A percentile compares a stretch with the other conserved stretches of the same genome.
These are phyloP conservation scores for Lodderomyces elongisporus DNA, from an alignment of 1,139 yeast genomes.

Conservation along the genomic window DNA sequence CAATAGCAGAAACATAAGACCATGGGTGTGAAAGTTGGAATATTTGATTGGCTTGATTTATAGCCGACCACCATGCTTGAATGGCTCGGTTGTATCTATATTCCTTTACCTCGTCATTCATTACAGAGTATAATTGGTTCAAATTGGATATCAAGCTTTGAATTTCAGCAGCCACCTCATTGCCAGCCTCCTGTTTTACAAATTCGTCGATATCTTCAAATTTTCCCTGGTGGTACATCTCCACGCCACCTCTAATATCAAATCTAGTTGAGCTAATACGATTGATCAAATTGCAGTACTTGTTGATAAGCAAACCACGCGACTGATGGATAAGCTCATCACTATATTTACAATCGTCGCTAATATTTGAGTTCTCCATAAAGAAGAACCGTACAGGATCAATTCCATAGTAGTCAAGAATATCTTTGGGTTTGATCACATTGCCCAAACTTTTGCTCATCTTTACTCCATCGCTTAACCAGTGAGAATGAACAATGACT, in stretches of 20 bases:
- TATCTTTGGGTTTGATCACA: slow-evolving; percentile 84
- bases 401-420: slow-evolving; percentile 56
- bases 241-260: slow-evolving; percentile 45
- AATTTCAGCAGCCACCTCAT: slow-evolving; percentile 13
- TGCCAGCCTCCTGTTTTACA: slow-evolving; percentile 16
- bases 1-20: slow-evolving; percentile 26
- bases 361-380: slow-evolving; percentile 69
- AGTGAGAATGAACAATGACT: slow-evolving; percentile 87
- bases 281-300: slow-evolving; percentile 74
- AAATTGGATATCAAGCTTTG: slow-evolving; percentile 18
- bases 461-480: slow-evolving; percentile 85
- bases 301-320: slow-evolving; percentile 69
- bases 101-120: slow-evolving; percentile 38
- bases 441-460: slow-evolving; percentile 94
- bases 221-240: slow-evolving; percentile 15
- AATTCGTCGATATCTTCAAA: slow-evolving; percentile 23
- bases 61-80: slow-evolving; percentile 55
- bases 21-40: slow-evolving; percentile 63
- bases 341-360: slow-evolving; percentile 74
- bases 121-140: slow-evolving; percentile 19
- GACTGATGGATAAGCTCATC: slow-evolving; percentile 52
- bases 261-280: slow-evolving; percentile 73
- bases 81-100: slow-evolving; percentile 61
- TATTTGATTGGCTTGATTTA: slow-evolving; percentile 60
- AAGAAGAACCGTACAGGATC: slow-evolving; percentile 77